These are phyloP conservation scores for Adansonia madagascariensis DNA, from an alignment of 441 rosid species.

Conservation along the genomic window DNA sequence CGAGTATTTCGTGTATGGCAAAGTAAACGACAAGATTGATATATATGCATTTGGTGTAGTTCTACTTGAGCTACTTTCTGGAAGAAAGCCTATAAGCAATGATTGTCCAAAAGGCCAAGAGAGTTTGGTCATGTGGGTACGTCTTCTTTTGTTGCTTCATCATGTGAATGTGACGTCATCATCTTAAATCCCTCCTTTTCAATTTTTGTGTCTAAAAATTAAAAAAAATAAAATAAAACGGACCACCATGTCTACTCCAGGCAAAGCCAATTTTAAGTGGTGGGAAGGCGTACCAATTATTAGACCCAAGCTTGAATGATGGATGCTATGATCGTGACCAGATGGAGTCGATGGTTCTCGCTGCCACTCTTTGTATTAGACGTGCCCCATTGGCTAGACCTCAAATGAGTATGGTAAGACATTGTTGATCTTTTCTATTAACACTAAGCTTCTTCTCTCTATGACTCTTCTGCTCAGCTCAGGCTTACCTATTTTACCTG, in stretches of 20 bases:
- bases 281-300: constrained; percentile 54
- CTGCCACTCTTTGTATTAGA: constrained; percentile 65
- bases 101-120: constrained; percentile 69
- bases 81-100: constrained; percentile 65
- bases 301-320: constrained; percentile 54
- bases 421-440: background rate
- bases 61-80: constrained; percentile 74
- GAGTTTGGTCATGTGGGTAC: constrained; percentile 83
- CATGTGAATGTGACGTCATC: background rate
- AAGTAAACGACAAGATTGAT: constrained; percentile 71
- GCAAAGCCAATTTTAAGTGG: constrained; percentile 60
- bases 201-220: background rate
- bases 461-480: too few species aligned
- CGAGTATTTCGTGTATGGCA: constrained; percentile 77
- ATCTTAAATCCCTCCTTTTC: background rate
- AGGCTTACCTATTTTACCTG: too few species aligned
- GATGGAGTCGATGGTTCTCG: constrained; percentile 60
- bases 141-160: constrained; percentile 28
- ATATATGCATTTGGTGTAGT: constrained; percentile 76
- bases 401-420: constrained; percentile 58
- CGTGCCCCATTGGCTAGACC: constrained; percentile 67
- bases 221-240: too few species aligned
- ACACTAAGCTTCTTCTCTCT: background rate
- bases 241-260: constrained; percentile 36
- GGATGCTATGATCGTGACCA: constrained; percentile 40